Conservation (phyloP, 1,284 basidiomycete genomes). For the Ustilago crameri region DNA sequence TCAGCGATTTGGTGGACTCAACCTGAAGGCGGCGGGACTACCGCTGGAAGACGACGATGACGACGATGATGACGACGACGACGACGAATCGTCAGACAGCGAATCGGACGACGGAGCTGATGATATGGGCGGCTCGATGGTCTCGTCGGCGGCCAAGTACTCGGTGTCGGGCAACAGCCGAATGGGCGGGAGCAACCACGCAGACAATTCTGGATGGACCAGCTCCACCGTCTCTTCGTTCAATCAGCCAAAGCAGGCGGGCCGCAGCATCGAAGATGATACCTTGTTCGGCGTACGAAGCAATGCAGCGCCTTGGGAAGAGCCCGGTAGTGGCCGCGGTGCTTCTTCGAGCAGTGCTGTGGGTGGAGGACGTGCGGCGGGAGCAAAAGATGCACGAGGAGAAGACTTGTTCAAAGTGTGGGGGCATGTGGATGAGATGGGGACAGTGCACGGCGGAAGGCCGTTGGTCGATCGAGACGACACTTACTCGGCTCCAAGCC, state of each 20-base stretch:
- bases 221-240: slow-evolving; percentile 51
- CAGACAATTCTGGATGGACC: slow-evolving; percentile 46
- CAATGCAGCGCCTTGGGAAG: slow-evolving; percentile 29
- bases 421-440: slow-evolving; percentile 55
- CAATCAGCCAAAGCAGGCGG: slow-evolving; percentile 43
- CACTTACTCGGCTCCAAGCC: slow-evolving; percentile 60
- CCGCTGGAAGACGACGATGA: slow-evolving; percentile 39
- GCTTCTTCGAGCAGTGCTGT: slow-evolving; percentile 2
- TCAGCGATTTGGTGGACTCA: slow-evolving; percentile 24
- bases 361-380: slow-evolving; percentile 5
- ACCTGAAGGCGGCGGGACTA: slow-evolving; percentile 18
- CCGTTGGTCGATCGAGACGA: slow-evolving; percentile 55
- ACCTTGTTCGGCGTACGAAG: slow-evolving; percentile 62
- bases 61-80: slow-evolving; percentile 55
- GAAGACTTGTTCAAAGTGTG: slow-evolving; percentile 47
- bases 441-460: slow-evolving; percentile 57
- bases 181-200: slow-evolving; percentile 28
- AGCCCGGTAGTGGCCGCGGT: slow-evolving; percentile 9
- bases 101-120: slow-evolving; percentile 41
- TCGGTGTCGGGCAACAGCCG: slow-evolving; percentile 49
- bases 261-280: slow-evolving; percentile 61
- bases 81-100: slow-evolving; percentile 40
- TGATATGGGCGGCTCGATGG: slow-evolving; percentile 32
- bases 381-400: slow-evolving; percentile 9
- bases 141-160: slow-evolving; percentile 42